Conservation (phyloP, 2,329 filamentous ascomycete species). For the Emmonsiellopsis sp. region DNA sequence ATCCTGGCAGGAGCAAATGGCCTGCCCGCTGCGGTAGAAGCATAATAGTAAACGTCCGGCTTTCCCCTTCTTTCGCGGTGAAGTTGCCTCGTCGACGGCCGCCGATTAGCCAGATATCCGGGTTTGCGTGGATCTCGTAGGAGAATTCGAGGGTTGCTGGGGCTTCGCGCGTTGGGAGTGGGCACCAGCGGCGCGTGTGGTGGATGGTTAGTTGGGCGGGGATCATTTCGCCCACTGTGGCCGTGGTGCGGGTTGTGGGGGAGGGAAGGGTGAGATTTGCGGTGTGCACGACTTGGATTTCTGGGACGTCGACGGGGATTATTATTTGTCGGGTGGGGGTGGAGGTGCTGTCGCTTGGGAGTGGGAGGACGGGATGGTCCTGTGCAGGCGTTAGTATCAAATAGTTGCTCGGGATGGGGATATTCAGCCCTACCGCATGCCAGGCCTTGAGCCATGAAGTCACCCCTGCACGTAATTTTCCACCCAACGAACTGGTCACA, state of each 20-base stretch:
- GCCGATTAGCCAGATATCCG: slow-evolving; percentile 76
- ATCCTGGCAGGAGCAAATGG: slow-evolving; percentile 62
- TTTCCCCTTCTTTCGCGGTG: slow-evolving; percentile 39
- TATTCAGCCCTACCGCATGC: slow-evolving; percentile 41
- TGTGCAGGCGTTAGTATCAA: slow-evolving; percentile 14
- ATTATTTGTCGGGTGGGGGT: slow-evolving; percentile 56
- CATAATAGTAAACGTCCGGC: slow-evolving; percentile 54
- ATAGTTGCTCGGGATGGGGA: not conserved
- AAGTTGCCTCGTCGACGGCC: slow-evolving; percentile 75
- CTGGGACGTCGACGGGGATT: slow-evolving; percentile 84
- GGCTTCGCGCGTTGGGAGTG: slow-evolving; percentile 22
- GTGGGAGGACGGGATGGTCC: slow-evolving; percentile 24
- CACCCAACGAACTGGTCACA: slow-evolving; percentile 43
- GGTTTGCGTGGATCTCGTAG: slow-evolving; percentile 68
- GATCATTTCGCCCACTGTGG: slow-evolving; percentile 37
- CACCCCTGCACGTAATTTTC: slow-evolving; percentile 34
- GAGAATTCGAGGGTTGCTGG: slow-evolving; percentile 60
- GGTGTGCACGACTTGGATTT: slow-evolving; percentile 73
- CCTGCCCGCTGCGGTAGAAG: slow-evolving; percentile 75
- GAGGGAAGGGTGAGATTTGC: slow-evolving; percentile 38
- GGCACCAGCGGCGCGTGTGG: slow-evolving; percentile 48
- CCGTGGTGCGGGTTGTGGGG: slow-evolving; percentile 14
- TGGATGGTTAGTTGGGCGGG: slow-evolving; percentile 41
- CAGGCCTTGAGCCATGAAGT: slow-evolving; percentile 31
- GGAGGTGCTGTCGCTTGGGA: slow-evolving; percentile 21